These are phyloP conservation scores for Cladosporium sp. DNA, from an alignment of 2,329 filamentous ascomycete genomes.

Conservation along the genomic window DNA sequence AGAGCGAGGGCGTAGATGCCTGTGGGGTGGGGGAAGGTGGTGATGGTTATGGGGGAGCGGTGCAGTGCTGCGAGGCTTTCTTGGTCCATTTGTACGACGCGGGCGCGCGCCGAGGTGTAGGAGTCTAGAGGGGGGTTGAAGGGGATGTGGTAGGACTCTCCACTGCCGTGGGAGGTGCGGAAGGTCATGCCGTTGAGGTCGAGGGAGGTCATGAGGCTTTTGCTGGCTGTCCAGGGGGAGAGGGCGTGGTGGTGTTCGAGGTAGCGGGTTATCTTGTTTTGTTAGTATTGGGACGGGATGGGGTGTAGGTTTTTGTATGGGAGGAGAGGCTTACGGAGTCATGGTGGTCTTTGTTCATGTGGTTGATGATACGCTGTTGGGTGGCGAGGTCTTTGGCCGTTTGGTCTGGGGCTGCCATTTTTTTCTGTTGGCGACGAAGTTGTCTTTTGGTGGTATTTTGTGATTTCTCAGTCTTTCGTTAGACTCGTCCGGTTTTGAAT, in stretches of 20 bases:
- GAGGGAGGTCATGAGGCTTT: slow-evolving; percentile 62
- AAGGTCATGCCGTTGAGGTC: slow-evolving; percentile 60
- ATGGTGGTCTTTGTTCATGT: slow-evolving; percentile 84
- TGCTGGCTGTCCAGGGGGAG: slow-evolving; percentile 50
- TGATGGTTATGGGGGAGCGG: slow-evolving; percentile 52
- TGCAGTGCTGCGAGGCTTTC: slow-evolving; percentile 53
- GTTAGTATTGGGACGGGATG: slow-evolving; percentile 6
- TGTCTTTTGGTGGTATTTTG: too few relatives aligned
- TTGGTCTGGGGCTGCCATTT: not conserved
- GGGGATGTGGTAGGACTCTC: slow-evolving; percentile 50
- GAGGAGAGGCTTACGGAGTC: slow-evolving; percentile 31
- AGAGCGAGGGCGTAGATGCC: slow-evolving; percentile 53
- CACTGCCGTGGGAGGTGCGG: slow-evolving; percentile 37
- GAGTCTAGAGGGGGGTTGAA: slow-evolving; percentile 67
- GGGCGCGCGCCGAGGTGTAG: slow-evolving; percentile 62
- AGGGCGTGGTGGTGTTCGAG: slow-evolving; percentile 66
- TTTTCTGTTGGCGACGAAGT: too few relatives aligned
- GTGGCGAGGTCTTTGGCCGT: slow-evolving; percentile 40
- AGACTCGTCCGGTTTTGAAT: too few relatives aligned
- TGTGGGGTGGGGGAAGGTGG: slow-evolving; percentile 47
- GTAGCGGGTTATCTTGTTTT: slow-evolving; percentile 58
- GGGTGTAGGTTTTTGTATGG: not conserved
- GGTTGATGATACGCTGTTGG: slow-evolving; percentile 63
- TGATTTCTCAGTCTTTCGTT: too few relatives aligned
- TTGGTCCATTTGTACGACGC: slow-evolving; percentile 69